These are phyloP conservation scores for Fusarium fujikuroi DNA, from an alignment of 2,329 filamentous ascomycete species.

Conservation along the genomic window DNA sequence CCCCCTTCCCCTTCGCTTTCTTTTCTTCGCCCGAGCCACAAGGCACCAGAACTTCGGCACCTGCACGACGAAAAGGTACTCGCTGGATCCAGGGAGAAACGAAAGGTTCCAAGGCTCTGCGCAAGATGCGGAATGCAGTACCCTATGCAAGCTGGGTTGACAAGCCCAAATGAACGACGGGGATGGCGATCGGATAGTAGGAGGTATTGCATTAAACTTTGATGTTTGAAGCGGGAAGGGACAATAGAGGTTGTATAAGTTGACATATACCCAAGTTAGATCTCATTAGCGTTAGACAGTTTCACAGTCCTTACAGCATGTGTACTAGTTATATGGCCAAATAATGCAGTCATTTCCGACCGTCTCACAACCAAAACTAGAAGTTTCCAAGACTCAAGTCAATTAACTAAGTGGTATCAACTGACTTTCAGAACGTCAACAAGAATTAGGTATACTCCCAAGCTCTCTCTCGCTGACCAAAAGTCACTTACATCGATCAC, in stretches of 20 bases:
- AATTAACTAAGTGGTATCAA: rapidly evolving
- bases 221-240: not conserved
- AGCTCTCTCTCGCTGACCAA: not conserved
- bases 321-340: rapidly evolving
- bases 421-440: rapidly evolving
- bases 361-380: rapidly evolving
- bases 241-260: not conserved
- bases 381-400: rapidly evolving
- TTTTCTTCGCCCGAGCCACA: not conserved
- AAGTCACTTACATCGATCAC: rapidly evolving
- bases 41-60: rapidly evolving
- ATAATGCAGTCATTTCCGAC: not conserved
- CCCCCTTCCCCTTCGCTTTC: not conserved
- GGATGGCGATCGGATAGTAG: rapidly evolving
- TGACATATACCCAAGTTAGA: not conserved
- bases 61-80: rapidly evolving
- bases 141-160: not conserved
- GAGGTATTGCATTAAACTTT: rapidly evolving
- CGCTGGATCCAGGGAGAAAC: not conserved
- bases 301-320: not conserved
- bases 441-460: not conserved
- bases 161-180: not conserved
- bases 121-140: rapidly evolving
- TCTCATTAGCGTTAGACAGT: not conserved
- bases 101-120: not conserved